Percentiles rank a stretch among this genome's conserved stretches.
phyloP scores from a whole-genome alignment of 805 yeast genomes.

The Suhomyces vadensis region DNA sequence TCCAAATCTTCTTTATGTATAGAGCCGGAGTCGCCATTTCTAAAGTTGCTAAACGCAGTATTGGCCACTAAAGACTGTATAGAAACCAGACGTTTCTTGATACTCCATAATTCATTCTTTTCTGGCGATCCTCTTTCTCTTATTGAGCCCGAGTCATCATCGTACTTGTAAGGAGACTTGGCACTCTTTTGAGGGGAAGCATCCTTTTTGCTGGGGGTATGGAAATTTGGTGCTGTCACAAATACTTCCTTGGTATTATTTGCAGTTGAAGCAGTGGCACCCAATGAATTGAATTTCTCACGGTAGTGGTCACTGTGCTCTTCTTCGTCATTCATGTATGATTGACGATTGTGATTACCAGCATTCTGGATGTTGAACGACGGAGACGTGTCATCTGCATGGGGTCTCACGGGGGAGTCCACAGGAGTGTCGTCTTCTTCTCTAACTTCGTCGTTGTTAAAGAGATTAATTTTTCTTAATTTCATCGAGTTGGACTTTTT shows the following conservation, averaged over 20 bases:
- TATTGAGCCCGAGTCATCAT: neutral
- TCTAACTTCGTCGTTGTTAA: conserved; percentile 17
- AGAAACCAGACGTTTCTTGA: conserved; percentile 19
- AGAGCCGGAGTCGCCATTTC: conserved; percentile 13
- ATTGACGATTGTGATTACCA: conserved; percentile 13
- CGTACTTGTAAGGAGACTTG: neutral
- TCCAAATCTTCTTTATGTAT: conserved; percentile 1
- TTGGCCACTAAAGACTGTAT: conserved; percentile 33
- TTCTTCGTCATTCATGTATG: conserved; percentile 15
- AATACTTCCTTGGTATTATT: conserved; percentile 22
- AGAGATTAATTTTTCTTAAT: conserved; percentile 41
- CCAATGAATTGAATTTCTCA: conserved; percentile 19
- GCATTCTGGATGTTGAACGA: conserved; percentile 18
- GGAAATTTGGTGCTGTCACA: conserved; percentile 20
- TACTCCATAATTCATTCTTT: conserved; percentile 6
- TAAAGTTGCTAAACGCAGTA: conserved; percentile 39
- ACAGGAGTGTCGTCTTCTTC: conserved; percentile 5
- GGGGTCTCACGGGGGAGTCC: conserved; percentile 2
- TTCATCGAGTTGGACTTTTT: conserved; percentile 43
- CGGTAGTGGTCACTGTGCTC: conserved; percentile 11
- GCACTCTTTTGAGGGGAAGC: neutral
- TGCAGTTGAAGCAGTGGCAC: conserved; percentile 17
- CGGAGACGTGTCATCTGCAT: conserved; percentile 14
- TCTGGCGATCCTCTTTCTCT: conserved; percentile 11
- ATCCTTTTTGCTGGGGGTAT: neutral